Base-by-base conservation (phyloP, 2,329 filamentous ascomycete genomes). In the Ploettnerulaceae sp. region DNA sequence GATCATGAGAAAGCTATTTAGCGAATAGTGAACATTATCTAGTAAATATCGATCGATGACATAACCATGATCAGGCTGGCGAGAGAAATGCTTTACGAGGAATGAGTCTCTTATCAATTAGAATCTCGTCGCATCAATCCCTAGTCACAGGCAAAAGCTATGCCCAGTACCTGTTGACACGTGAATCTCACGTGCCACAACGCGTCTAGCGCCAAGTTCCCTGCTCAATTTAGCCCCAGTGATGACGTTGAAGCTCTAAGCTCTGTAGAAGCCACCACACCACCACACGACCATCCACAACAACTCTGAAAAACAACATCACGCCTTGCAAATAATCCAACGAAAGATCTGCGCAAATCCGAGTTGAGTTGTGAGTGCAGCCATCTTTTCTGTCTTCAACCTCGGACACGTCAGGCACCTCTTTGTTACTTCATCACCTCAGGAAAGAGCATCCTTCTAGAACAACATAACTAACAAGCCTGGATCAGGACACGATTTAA, bases 401-500 rank as follows among this genome's bases (percentile, higher is more conserved):
- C 7, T 26, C 25, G n/a, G 7, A 4, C 25, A 34, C 17, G 6
- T 28, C 17, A 3, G 11, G 41, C 14, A 38, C 22, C 18, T 34
- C 17, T 33, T 36, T n/a, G 31, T 24, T 20, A n/a, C 22, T 21
- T 29, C 8, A 8, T 2, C 29, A 11, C 14, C 15, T 21, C 15
- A 9, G 12, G 2, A 3, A 20, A 6, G n/a, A 15, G n/a, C 18
- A 21, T 17, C 35, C 28, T 3, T 11, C 12, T 22, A 21, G 41
- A 56, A 47, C 49, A 52, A 26, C 43, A 32, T n/a, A 12, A 54
- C 56, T 60, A 43, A 60, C 43, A 35, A 35, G 28, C 25, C 47
- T 42, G 29, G 15, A 53, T 48, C 22, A 61, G 57, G 52, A 54
- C 54, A 57, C 56, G 29, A 54, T 44, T 51, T 38, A 11, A 47